A percentile compares a stretch with the other conserved stretches of the same genome.
These are phyloP conservation scores for Albifimbria verrucaria DNA, from an alignment of 2,329 filamentous ascomycete species.

Conservation along the genomic window DNA sequence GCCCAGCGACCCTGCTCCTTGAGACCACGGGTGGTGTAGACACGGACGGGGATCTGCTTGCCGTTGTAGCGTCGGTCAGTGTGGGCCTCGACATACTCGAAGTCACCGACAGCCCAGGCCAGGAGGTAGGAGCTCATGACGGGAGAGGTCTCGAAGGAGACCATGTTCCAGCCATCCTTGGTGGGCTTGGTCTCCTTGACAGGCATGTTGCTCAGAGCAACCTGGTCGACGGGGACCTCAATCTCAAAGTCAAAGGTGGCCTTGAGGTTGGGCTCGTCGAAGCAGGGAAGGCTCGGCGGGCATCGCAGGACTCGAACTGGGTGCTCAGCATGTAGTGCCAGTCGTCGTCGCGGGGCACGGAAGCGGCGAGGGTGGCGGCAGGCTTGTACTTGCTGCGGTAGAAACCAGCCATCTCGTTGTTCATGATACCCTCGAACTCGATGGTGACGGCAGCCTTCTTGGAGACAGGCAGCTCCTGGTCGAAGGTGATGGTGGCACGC, in stretches of 20 bases:
- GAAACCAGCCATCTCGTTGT: slow-evolving; percentile 90
- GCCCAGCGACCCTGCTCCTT: slow-evolving; percentile 90
- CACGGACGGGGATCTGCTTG: slow-evolving; percentile 84
- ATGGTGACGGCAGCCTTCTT: slow-evolving; percentile 66
- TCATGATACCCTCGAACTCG: slow-evolving; percentile 77
- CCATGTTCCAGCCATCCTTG: slow-evolving; percentile 64
- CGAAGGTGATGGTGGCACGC: slow-evolving; percentile 75
- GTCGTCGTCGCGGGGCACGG: slow-evolving; percentile 71
- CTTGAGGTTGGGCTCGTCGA: slow-evolving; percentile 96
- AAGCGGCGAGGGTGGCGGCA: slow-evolving; percentile 63
- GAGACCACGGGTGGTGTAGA: slow-evolving; percentile 93
- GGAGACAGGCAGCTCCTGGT: slow-evolving; percentile 64
- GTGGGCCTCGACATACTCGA: slow-evolving; percentile 91
- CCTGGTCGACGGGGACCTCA: slow-evolving; percentile 83
- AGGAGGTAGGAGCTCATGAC: slow-evolving; percentile 90
- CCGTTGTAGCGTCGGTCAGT: slow-evolving; percentile 90
- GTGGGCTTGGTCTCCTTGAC: slow-evolving; percentile 64
- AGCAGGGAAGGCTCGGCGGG: slow-evolving; percentile 92
- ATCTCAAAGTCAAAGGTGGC: slow-evolving; percentile 93
- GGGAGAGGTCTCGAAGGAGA: slow-evolving; percentile 80
- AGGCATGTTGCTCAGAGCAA: slow-evolving; percentile 94
- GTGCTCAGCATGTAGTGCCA: slow-evolving; percentile 83
- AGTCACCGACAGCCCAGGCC: slow-evolving; percentile 94
- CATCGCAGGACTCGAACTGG: slow-evolving; percentile 96
- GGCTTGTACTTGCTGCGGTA: slow-evolving; percentile 95